These are phyloP conservation scores for Senna tora DNA, from an alignment of 306 rosid genomes.

Conservation along the genomic window DNA sequence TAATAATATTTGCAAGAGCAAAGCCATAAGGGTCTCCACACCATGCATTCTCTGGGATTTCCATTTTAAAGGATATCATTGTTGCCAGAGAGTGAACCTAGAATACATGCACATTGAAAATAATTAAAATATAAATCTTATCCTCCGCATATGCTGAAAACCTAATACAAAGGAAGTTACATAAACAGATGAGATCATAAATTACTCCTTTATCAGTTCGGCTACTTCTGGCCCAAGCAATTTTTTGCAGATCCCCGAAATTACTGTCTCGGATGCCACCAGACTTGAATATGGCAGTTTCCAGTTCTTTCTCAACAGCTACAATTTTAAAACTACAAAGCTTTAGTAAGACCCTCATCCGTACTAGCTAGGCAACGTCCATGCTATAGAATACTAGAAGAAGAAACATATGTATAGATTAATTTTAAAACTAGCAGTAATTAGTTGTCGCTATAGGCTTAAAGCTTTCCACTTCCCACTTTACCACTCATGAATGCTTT, in stretches of 20 bases:
- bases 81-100: slow-evolving; percentile 94
- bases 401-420: not conserved
- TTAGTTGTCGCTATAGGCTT: not conserved
- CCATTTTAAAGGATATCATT: slow-evolving; percentile 85
- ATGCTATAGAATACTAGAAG: slow-evolving; percentile 11
- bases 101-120: slow-evolving; percentile 25
- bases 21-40: slow-evolving; percentile 71
- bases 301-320: slow-evolving; percentile 90
- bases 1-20: slow-evolving; percentile 63
- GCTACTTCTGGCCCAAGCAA: slow-evolving; percentile 93
- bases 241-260: slow-evolving; percentile 75
- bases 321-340: slow-evolving; percentile 49
- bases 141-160: slow-evolving; percentile 8
- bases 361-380: slow-evolving; percentile 21
- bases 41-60: slow-evolving; percentile 80
- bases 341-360: slow-evolving; percentile 44
- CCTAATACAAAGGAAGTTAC: slow-evolving; percentile 8
- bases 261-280: slow-evolving; percentile 87
- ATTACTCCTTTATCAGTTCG: slow-evolving; percentile 97
- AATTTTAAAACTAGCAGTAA: not conserved
- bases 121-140: slow-evolving; percentile 14
- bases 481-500: slow-evolving; percentile 3
- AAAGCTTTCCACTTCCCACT: slow-evolving; percentile 6
- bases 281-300: slow-evolving; percentile 78
- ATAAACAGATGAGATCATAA: slow-evolving; percentile 27